Evolutionary conservation across 352 stramenopile species (phyloP).

Genomic region (Phytopythium aichiense): DNA sequence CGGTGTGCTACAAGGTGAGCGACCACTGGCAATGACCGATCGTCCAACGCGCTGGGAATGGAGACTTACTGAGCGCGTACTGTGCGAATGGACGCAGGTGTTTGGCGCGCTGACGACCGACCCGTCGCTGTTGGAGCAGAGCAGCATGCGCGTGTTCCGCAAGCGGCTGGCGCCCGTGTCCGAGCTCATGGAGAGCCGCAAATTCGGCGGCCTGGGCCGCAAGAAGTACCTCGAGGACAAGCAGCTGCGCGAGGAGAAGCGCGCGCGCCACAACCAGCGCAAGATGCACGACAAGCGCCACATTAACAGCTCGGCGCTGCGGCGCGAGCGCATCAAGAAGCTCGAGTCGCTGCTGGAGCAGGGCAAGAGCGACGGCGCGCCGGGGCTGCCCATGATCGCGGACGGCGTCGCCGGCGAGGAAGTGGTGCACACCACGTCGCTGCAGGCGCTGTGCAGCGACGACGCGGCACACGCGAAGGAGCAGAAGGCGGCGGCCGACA

Average conservation of each 20-base stretch:
- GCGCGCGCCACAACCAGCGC: constrained; percentile 74
- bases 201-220: constrained; percentile 75
- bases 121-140: constrained; percentile 55
- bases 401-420: constrained; percentile 85
- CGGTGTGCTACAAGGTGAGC: constrained; percentile 47
- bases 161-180: constrained; percentile 77
- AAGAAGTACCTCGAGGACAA: constrained; percentile 90
- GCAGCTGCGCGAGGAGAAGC: constrained; percentile 81
- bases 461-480: constrained; percentile 45
- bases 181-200: constrained; percentile 79
- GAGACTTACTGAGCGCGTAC: background rate
- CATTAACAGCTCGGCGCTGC: constrained; percentile 90
- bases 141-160: constrained; percentile 69
- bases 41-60: background rate
- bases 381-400: constrained; percentile 82
- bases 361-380: constrained; percentile 42
- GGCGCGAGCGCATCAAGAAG: constrained; percentile 89
- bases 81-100: constrained; percentile 23
- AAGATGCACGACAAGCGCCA: constrained; percentile 92
- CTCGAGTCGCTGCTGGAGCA: constrained; percentile 88
- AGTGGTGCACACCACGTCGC: constrained; percentile 46
- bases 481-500: constrained; percentile 40
- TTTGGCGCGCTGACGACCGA: constrained; percentile 50
- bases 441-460: constrained; percentile 61
- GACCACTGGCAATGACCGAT: background rate